phyloP scores from a whole-genome alignment of 2,329 filamentous ascomycete genomes.

The Conoideocrella luteorostrata region DNA sequence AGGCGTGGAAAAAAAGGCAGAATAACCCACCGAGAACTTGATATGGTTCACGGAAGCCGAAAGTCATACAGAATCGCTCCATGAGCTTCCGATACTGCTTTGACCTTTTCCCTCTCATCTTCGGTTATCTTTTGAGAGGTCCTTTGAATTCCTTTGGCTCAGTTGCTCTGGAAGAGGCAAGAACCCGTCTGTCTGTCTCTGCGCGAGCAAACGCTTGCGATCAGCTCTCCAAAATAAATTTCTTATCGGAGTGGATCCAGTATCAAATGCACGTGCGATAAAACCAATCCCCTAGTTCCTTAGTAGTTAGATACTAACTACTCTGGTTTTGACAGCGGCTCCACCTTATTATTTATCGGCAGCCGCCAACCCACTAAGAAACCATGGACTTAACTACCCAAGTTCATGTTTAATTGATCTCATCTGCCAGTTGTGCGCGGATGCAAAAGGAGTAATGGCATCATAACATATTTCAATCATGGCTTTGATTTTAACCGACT shows the following conservation, averaged over 20 bases:
- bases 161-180: not conserved
- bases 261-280: constrained; percentile 28
- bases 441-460: too few relatives aligned
- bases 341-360: too few relatives aligned
- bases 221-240: constrained; percentile 28
- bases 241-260: constrained; percentile 26
- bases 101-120: constrained; percentile 45
- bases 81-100: constrained; percentile 74
- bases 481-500: too few relatives aligned
- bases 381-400: too few relatives aligned
- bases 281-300: constrained; percentile 9
- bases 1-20: constrained; percentile 1
- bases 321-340: not conserved
- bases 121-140: constrained; percentile 13
- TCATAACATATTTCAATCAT: too few relatives aligned
- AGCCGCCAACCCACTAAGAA: too few relatives aligned
- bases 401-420: too few relatives aligned
- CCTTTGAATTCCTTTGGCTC: not conserved
- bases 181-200: not conserved
- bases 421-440: too few relatives aligned
- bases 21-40: constrained; percentile 64
- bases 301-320: not conserved
- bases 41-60: constrained; percentile 89
- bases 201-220: not conserved
- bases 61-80: constrained; percentile 80